Evolutionary conservation across 2,329 filamentous ascomycete genomes (phyloP), one percentile per base, ranked within the genome.

Genomic region (Uncinocarpus reesii): DNA sequence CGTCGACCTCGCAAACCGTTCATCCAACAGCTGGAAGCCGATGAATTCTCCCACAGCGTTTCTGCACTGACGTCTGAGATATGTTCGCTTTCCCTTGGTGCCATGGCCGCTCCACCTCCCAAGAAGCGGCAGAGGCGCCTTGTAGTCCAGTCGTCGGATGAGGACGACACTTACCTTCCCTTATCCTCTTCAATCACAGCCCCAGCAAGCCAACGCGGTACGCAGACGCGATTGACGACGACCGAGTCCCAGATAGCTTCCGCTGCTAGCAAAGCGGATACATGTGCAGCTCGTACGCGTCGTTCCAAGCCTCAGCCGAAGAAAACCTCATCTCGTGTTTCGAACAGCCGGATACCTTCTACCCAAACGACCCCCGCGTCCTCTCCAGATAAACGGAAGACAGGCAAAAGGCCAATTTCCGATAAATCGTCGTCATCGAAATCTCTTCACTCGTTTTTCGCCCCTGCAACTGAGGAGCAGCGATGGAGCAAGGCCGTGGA

Each of bases 361-460:
- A 24, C 43, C 4, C n/a, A 31, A 7, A 58, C 52, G 16, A 47
- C 56, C 1, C 55, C 63, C 18, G 57, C 57, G 23, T 58, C 60
- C 2, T 65, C 62, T 3, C 64, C 66, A 2, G 58, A 62, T 43
- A 67, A 65, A 42, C 36, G 48, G n/a, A 44, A 47, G 8, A 37
- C 55, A 36, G 59, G 53, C 42, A 61, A 50, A 7, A 36, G 32
- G 21, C 15, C 48, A 5, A 26, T 24, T 4, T 16, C 35, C 37
- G 53, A 47, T 23, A 48, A 53, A 4, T 58, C 60, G 37, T 55
- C 57, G 3, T 59, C 60, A 38, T 55, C 58, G 3, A 66, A 62
- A 42, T 66, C 68, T 1, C 52, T 72, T 11, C 63, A 68, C 35
- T 62, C 53, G n/a, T 70, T 70, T 53, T 71, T 71, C 46, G 57